Conservation (phyloP, 2,329 filamentous ascomycete genomes). For the Colletotrichum costaricense region DNA sequence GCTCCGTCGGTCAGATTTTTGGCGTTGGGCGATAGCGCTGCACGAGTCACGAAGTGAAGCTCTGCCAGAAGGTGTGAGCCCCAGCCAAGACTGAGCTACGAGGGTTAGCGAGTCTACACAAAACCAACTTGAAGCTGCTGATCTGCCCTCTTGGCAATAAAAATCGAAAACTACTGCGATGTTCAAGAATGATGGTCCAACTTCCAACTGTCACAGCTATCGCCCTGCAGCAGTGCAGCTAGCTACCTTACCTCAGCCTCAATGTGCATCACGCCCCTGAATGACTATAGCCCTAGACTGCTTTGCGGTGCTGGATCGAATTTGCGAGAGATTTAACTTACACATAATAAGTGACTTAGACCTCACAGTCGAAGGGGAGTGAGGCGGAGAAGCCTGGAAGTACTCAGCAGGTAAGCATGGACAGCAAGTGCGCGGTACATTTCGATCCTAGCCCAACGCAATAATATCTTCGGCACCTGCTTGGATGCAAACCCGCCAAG, state of each 20-base stretch:
- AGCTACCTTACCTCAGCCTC: not conserved
- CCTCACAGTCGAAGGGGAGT: too few species aligned
- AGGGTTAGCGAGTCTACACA: conserved; percentile 27
- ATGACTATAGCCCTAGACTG: too few species aligned
- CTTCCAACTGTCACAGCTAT: not conserved
- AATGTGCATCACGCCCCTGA: too few species aligned
- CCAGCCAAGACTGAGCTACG: conserved; percentile 19
- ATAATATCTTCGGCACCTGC: not conserved
- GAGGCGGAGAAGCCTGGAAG: not conserved
- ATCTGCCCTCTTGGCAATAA: conserved; percentile 7
- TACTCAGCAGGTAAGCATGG: too few species aligned
- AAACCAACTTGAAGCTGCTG: conserved; percentile 10
- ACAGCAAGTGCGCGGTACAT: not conserved
- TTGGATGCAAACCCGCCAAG: not conserved
- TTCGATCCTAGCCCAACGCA: not conserved
- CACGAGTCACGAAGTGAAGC: conserved; percentile 14
- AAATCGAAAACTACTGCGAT: not conserved
- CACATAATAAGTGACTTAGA: too few species aligned
- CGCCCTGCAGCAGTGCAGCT: not conserved
- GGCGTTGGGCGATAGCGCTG: not conserved
- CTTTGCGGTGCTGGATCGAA: not conserved
- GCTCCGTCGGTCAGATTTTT: not conserved
- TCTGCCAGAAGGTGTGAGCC: not conserved
- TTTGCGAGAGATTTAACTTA: not conserved
- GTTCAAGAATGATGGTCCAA: not conserved